These are phyloP conservation scores for Astragalus membranaceus DNA, from an alignment of 306 rosid genomes.

Conservation along the genomic window DNA sequence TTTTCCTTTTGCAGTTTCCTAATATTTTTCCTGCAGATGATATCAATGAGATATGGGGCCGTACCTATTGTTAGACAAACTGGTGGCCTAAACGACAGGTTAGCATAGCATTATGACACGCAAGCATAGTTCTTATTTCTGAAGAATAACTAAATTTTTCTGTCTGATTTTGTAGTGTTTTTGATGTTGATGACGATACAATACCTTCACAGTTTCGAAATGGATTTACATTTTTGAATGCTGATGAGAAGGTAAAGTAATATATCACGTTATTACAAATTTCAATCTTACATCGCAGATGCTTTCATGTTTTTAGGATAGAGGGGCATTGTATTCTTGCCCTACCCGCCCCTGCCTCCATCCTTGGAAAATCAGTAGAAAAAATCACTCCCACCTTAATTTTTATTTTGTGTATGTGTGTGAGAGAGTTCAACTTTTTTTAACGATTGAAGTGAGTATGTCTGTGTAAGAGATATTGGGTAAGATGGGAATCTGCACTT, in stretches of 20 bases:
- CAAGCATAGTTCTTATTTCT: neutral
- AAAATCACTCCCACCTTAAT: no score
- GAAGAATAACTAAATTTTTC: neutral
- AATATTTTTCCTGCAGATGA: conserved; percentile 55
- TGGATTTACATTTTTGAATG: conserved; percentile 69
- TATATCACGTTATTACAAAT: conserved; percentile 1
- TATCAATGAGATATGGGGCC: conserved; percentile 93
- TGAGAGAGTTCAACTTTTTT: no score
- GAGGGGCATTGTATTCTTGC: neutral
- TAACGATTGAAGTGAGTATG: no score
- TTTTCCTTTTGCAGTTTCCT: neutral
- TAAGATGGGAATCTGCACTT: no score
- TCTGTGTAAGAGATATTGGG: no score
- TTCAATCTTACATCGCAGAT: neutral
- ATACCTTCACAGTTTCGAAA: conserved; percentile 67
- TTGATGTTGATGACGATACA: conserved; percentile 77
- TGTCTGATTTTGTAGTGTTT: conserved; percentile 55
- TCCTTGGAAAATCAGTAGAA: neutral
- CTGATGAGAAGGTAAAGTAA: conserved; percentile 70
- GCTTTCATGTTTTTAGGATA: neutral
- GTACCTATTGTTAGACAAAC: conserved; percentile 90
- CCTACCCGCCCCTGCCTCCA: neutral
- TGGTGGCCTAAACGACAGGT: conserved; percentile 97
- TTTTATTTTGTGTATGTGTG: no score
- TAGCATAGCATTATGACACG: conserved; percentile 13